Evolutionary conservation across 2,329 filamentous ascomycete genomes (phyloP).

Genomic region (Aureobasidium sp.): DNA sequence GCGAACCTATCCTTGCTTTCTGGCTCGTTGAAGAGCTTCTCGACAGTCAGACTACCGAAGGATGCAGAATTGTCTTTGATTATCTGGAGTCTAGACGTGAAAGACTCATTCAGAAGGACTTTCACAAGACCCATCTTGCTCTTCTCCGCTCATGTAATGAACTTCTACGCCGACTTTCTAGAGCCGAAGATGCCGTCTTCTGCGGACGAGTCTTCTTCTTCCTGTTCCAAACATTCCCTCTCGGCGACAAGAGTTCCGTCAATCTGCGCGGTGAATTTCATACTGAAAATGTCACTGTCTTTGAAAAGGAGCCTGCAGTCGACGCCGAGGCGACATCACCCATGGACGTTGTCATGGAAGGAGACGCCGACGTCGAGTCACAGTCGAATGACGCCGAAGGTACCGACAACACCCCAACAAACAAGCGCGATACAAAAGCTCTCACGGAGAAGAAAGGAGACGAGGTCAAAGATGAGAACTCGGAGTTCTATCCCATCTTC

Average conservation of each 20-base stretch:
- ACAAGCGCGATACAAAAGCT: constrained; percentile 17
- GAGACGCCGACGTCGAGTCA: constrained; percentile 25
- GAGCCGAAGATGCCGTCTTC: constrained; percentile 93
- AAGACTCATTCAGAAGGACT: constrained; percentile 70
- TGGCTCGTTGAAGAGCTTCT: constrained; percentile 91
- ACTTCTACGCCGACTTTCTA: constrained; percentile 78
- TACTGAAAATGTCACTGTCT: constrained; percentile 85
- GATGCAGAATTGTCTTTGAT: constrained; percentile 85
- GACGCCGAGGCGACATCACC: neutral
- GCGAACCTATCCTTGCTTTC: constrained; percentile 73
- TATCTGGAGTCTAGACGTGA: constrained; percentile 91
- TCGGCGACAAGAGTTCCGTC: constrained; percentile 94
- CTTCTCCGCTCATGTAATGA: constrained; percentile 95
- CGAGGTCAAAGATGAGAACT: constrained; percentile 51
- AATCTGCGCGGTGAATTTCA: constrained; percentile 96
- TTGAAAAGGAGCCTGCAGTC: constrained; percentile 42
- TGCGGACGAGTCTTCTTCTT: constrained; percentile 98
- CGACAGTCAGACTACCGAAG: constrained; percentile 90
- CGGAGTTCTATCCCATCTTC: constrained; percentile 79
- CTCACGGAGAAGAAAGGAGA: constrained; percentile 22
- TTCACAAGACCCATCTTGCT: constrained; percentile 75
- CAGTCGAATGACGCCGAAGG: neutral
- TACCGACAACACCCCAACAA: neutral
- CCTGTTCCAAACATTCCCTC: constrained; percentile 92
- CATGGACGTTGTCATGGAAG: constrained; percentile 14